phyloP scores from a whole-genome alignment of 352 stramenopile genomes.

The Pythium apleroticum region DNA sequence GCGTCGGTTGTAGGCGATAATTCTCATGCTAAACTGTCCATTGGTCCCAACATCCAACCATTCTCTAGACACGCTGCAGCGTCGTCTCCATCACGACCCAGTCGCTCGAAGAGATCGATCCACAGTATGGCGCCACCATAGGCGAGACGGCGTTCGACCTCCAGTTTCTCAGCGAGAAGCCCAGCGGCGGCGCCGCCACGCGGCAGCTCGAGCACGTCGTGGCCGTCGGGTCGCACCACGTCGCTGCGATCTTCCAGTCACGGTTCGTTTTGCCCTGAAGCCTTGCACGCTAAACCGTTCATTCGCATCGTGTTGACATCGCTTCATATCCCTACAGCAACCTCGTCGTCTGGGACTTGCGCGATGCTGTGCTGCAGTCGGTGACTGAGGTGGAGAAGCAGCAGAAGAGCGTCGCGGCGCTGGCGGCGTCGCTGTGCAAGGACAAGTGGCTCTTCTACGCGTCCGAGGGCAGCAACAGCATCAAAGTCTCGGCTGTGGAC shows the following conservation, averaged over 20 bases:
- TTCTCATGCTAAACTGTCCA: no score
- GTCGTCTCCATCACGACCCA: constrained; percentile 55
- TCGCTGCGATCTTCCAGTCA: constrained; percentile 60
- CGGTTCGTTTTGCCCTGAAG: constrained; percentile 15
- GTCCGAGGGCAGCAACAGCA: constrained; percentile 72
- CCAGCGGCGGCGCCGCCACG: background rate
- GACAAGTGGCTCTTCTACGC: constrained; percentile 72
- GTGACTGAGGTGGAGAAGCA: constrained; percentile 65
- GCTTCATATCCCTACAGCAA: constrained; percentile 12
- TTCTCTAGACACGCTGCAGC: constrained; percentile 11
- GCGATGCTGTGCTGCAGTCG: constrained; percentile 55
- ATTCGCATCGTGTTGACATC: background rate
- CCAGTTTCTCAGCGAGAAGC: constrained; percentile 22
- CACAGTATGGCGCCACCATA: constrained; percentile 47
- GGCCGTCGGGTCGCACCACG: constrained; percentile 40
- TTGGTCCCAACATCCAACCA: no score
- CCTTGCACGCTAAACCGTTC: background rate
- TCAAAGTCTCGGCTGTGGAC: constrained; percentile 51
- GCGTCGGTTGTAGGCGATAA: no score
- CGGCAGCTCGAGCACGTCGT: constrained; percentile 53
- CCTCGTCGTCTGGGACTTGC: constrained; percentile 67
- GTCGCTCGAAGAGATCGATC: constrained; percentile 65
- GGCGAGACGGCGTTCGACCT: constrained; percentile 71
- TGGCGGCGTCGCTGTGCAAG: constrained; percentile 56
- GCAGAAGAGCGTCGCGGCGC: constrained; percentile 52